A percentile compares a stretch with the other conserved stretches of the same genome.
Evolutionary conservation across 1,139 yeast genomes (phyloP).

Genomic region (Geotrichum fermentans): DNA sequence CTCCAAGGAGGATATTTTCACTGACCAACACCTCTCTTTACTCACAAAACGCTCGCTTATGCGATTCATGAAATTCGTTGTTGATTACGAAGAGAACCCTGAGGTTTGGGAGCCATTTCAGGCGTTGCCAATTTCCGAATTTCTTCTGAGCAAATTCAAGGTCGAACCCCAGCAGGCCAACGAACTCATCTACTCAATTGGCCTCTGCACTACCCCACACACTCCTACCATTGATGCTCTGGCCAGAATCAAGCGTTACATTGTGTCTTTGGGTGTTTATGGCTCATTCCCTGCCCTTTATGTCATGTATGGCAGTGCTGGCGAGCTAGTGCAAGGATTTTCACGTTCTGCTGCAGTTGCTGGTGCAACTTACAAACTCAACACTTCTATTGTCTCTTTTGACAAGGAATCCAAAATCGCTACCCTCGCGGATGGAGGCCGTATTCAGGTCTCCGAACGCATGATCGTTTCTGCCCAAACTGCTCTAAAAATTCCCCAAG

Average conservation of each 20-base stretch:
- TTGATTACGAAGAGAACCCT: slow-evolving; percentile 51
- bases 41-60: slow-evolving; percentile 77
- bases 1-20: slow-evolving; percentile 89
- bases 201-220: slow-evolving; percentile 59
- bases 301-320: slow-evolving; percentile 93
- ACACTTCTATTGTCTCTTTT: slow-evolving; percentile 57
- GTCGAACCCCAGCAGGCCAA: slow-evolving; percentile 68
- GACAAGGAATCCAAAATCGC: slow-evolving; percentile 67
- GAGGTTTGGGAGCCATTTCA: slow-evolving; percentile 54
- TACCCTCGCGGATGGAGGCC: slow-evolving; percentile 69
- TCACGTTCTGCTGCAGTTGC: slow-evolving; percentile 98
- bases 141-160: slow-evolving; percentile 60
- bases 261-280: slow-evolving; percentile 83
- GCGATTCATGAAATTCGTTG: slow-evolving; percentile 87
- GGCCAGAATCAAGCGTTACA: slow-evolving; percentile 73
- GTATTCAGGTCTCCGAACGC: slow-evolving; percentile 69
- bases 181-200: slow-evolving; percentile 82
- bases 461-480: slow-evolving; percentile 41
- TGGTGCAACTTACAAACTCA: slow-evolving; percentile 86
- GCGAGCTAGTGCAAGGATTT: slow-evolving; percentile 93
- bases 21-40: slow-evolving; percentile 74
- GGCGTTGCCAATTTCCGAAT: slow-evolving; percentile 52
- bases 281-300: slow-evolving; percentile 91
- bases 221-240: slow-evolving; percentile 70
- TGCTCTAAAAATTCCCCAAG: slow-evolving; percentile 50